These are phyloP conservation scores for Russula griseocarnosa DNA, from an alignment of 768 basidiomycete genomes.

Conservation along the genomic window DNA sequence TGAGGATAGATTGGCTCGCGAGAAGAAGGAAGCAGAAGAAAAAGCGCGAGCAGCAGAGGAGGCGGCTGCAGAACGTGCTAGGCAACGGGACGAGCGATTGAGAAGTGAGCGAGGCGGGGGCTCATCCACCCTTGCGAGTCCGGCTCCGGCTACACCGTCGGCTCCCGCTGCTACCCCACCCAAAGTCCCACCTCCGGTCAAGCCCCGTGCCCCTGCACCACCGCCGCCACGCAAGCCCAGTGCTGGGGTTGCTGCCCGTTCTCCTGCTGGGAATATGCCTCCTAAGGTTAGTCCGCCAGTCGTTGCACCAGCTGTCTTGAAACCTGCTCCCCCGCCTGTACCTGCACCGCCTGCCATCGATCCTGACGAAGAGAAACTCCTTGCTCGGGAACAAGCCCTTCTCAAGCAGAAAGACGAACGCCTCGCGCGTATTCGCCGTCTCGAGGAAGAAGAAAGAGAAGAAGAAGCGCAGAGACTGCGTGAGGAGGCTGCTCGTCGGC, in stretches of 20 bases:
- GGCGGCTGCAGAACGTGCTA: constrained; percentile 77
- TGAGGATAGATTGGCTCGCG: constrained; percentile 77
- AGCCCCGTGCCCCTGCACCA: constrained; percentile 37
- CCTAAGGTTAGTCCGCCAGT: constrained; percentile 32
- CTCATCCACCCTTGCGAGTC: constrained; percentile 36
- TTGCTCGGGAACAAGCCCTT: constrained; percentile 65
- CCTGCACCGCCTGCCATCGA: constrained; percentile 53
- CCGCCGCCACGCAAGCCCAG: constrained; percentile 41
- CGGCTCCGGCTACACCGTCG: constrained; percentile 33
- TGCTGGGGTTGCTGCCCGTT: constrained; percentile 26
- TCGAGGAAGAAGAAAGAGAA: constrained; percentile 61
- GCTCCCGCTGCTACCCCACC: constrained; percentile 38
- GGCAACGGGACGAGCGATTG: constrained; percentile 63
- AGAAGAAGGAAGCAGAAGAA: constrained; percentile 89
- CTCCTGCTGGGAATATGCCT: constrained; percentile 35
- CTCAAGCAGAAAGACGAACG: constrained; percentile 71
- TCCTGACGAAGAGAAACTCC: constrained; percentile 70
- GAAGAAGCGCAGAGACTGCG: constrained; percentile 50
- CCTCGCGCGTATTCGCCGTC: constrained; percentile 58
- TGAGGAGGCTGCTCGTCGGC: constrained; percentile 30
- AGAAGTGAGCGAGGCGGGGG: constrained; percentile 68
- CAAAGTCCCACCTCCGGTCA: constrained; percentile 35
- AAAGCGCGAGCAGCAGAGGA: constrained; percentile 73
- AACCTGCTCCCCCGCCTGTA: constrained; percentile 35
- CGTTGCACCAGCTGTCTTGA: constrained; percentile 37